phyloP scores from a whole-genome alignment of 768 basidiomycete genomes.

The Coprinellus micaceus region DNA sequence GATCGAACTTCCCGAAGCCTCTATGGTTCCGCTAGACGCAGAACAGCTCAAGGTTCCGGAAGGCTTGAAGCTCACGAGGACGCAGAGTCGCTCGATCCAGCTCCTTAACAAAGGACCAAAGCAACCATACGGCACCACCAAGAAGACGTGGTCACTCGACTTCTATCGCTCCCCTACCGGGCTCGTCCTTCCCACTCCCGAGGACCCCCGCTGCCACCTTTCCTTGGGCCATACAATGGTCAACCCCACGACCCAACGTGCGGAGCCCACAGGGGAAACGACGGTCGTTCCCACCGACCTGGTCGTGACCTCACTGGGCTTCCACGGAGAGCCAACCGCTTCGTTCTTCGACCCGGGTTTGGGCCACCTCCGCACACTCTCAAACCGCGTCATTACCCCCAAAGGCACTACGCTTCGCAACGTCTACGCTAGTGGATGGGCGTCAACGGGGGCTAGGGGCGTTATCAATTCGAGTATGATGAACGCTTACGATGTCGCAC shows the following conservation, averaged over 20 bases:
- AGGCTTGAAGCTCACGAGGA: conserved; percentile 43
- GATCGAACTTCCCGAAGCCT: conserved; percentile 57
- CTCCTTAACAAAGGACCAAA: conserved; percentile 65
- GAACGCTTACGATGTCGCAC: conserved; percentile 79
- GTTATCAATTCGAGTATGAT: conserved; percentile 93
- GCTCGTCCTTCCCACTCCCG: conserved; percentile 27
- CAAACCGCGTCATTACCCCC: conserved; percentile 46
- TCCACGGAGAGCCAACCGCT: conserved; percentile 60
- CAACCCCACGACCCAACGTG: conserved; percentile 43
- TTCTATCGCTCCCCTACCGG: conserved; percentile 74
- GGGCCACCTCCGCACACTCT: conserved; percentile 51
- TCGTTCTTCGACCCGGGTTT: conserved; percentile 58
- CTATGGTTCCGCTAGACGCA: conserved; percentile 60
- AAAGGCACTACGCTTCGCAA: conserved; percentile 40
- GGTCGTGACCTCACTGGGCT: conserved; percentile 86
- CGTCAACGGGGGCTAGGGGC: conserved; percentile 84
- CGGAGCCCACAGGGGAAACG: conserved; percentile 53
- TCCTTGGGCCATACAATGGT: conserved; percentile 60
- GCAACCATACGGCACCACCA: conserved; percentile 42
- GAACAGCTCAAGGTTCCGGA: conserved; percentile 34
- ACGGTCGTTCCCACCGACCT: conserved; percentile 62
- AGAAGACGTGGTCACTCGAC: conserved; percentile 75
- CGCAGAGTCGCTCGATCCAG: conserved; percentile 64
- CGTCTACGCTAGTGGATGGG: conserved; percentile 95
- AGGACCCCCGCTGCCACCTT: conserved; percentile 26